phyloP scores from a whole-genome alignment of 306 rosid species.

The Sechiopsis laciniata region DNA sequence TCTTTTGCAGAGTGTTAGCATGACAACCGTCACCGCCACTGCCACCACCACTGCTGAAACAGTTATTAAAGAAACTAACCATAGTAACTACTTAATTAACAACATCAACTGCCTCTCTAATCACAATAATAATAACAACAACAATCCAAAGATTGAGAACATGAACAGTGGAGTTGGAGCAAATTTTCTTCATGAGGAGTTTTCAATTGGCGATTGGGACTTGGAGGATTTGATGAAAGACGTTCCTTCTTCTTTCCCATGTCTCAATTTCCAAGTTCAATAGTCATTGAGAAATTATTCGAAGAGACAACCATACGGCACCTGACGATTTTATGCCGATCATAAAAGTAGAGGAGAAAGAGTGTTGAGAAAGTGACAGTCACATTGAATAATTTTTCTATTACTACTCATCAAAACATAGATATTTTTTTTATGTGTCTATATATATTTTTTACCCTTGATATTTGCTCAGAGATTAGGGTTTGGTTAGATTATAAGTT shows the following conservation, averaged over 20 bases:
- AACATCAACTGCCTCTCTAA: not conserved
- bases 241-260: conserved; percentile 59
- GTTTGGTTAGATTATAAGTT: not conserved
- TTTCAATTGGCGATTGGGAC: conserved; percentile 74
- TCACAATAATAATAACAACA: conserved; percentile 21
- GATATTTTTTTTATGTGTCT: not conserved
- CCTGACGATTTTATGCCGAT: too few relatives aligned
- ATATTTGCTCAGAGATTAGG: not conserved
- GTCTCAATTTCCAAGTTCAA: conserved; percentile 53
- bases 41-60: not conserved
- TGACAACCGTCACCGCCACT: conserved; percentile 1
- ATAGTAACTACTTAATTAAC: conserved; percentile 17
- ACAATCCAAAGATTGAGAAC: conserved; percentile 32
- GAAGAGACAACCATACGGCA: not conserved
- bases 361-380: not conserved
- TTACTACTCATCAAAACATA: too few relatives aligned
- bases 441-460: not conserved
- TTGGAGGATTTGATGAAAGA: conserved; percentile 87
- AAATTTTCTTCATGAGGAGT: conserved; percentile 45
- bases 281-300: not conserved
- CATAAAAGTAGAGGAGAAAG: too few relatives aligned
- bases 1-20: conserved; percentile 48
- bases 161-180: conserved; percentile 34
- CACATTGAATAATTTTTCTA: not conserved
- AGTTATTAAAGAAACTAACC: conserved; percentile 15